Base-by-base conservation (phyloP, 148 eudicot species). In the Vaccinium macrocarpon region DNA sequence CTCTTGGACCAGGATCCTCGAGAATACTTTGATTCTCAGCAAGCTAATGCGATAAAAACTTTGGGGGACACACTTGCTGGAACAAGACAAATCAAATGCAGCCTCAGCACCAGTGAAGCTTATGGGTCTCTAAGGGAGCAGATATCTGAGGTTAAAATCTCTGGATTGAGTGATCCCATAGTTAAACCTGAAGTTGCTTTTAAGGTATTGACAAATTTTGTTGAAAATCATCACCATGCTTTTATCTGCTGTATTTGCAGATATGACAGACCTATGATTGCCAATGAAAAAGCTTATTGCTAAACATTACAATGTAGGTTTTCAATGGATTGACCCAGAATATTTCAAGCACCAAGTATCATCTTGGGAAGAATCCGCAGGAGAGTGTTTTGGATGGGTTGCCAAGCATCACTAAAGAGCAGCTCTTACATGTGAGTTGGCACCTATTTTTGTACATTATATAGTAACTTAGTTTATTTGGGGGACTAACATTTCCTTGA, bases 11-110 rank as follows among this genome's bases (percentile, higher is more conserved):
- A 97, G 99, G 99, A 97, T 88, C 99, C 99, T 51, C 91, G 98
- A 79, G 99, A 97, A 84, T 97, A 97, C 89, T 97, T 97, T 82
- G 92, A 92, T 84, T 95, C 99, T 86, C 99, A 97, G 85, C 98
- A 97, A 92, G 95, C 92, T 46, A 95, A 97, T 91, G 93, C 95
- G 66, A 80, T 93, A 46, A 91, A 86, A 84, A 81, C 92, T 68
- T 81, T 90, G 79, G 98, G 95, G 81, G 98, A 95, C 52, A 76
- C 92, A 15, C 86, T 86, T 78, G 79, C 87, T 66, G 94, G 92
- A 82, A 59, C 82, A 78, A 90, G 82, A 82, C 89, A 90, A 76
- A 78, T 87, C 76, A 92, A 85, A 86, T 87, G 87, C 86, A 89
- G 85, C 27, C 84, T 90, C 81, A 92, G 90, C 82, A 84, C 94